Conservation (phyloP, 371 early-diverging fungal species). For the Syncephalastrum contaminatum region DNA sequence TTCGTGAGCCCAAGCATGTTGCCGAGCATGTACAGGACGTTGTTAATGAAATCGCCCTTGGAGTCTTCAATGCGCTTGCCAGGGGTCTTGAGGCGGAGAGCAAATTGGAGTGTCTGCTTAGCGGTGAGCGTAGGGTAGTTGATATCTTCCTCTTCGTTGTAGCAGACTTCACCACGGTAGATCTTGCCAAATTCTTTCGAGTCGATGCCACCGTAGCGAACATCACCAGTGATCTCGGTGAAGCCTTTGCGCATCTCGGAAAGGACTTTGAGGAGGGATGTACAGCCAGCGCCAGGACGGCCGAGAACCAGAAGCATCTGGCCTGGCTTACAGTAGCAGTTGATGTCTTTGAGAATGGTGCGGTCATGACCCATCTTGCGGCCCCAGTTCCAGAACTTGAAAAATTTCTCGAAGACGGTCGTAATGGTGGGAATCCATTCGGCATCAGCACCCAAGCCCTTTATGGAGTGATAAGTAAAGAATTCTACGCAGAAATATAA, state of each 20-base stretch:
- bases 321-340: conserved; percentile 49
- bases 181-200: conserved; percentile 33
- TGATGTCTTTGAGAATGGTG: conserved; percentile 52
- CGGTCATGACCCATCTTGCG: conserved; percentile 17
- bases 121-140: conserved; percentile 43
- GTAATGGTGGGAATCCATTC: conserved; percentile 19
- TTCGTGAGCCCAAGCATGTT: conserved; percentile 69
- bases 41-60: conserved; percentile 20
- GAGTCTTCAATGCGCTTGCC: conserved; percentile 27
- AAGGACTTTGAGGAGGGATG: conserved; percentile 48
- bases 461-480: background rate
- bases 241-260: conserved; percentile 45
- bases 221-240: conserved; percentile 34
- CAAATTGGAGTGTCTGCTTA: conserved; percentile 50
- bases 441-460: conserved; percentile 30
- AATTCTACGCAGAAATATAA: background rate
- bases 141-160: conserved; percentile 52
- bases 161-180: conserved; percentile 45
- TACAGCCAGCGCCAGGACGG: conserved; percentile 53
- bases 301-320: conserved; percentile 58
- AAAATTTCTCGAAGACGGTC: conserved; percentile 7
- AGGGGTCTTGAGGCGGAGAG: conserved; percentile 48
- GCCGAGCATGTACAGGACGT: conserved; percentile 39
- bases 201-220: conserved; percentile 44
- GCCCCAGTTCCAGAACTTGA: conserved; percentile 22